Evolutionary conservation across 257 asterid species (phyloP).

Genomic region (Orobanche coerulescens): DNA sequence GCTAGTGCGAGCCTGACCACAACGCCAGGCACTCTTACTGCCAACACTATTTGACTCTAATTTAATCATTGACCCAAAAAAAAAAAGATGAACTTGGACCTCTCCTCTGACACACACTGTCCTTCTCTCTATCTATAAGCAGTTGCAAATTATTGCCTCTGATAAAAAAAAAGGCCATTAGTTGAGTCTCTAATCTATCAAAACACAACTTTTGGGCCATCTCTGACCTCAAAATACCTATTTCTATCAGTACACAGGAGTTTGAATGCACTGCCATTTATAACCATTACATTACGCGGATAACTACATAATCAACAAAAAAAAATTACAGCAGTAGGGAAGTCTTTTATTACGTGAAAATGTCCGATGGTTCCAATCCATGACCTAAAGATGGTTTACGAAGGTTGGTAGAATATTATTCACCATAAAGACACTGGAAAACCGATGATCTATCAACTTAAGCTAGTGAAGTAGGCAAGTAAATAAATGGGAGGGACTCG

Average conservation of each 20-base stretch:
- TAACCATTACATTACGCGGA: background rate
- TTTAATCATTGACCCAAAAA: background rate
- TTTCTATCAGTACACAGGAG: background rate
- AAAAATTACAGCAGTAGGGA: background rate
- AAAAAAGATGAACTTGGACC: background rate
- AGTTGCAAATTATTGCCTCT: conserved; percentile 13
- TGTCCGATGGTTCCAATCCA: background rate
- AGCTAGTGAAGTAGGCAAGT: too few species aligned
- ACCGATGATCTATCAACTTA: background rate
- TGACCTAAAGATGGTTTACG: background rate
- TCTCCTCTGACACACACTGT: conserved; percentile 12
- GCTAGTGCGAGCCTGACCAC: background rate
- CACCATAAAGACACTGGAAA: background rate
- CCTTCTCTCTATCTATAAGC: conserved; percentile 8
- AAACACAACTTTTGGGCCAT: background rate
- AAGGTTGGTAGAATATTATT: background rate
- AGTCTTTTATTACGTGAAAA: background rate
- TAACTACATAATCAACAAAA: background rate
- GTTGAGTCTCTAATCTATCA: background rate
- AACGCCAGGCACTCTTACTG: background rate
- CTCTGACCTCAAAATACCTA: background rate
- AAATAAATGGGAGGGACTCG: background rate
- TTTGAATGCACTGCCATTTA: background rate
- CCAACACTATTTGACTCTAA: background rate
- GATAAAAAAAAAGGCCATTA: background rate